A percentile compares a stretch with the other conserved stretches of the same genome.
Conservation (phyloP, 169 alveolate genomes). For the Eimeria necatrix region DNA sequence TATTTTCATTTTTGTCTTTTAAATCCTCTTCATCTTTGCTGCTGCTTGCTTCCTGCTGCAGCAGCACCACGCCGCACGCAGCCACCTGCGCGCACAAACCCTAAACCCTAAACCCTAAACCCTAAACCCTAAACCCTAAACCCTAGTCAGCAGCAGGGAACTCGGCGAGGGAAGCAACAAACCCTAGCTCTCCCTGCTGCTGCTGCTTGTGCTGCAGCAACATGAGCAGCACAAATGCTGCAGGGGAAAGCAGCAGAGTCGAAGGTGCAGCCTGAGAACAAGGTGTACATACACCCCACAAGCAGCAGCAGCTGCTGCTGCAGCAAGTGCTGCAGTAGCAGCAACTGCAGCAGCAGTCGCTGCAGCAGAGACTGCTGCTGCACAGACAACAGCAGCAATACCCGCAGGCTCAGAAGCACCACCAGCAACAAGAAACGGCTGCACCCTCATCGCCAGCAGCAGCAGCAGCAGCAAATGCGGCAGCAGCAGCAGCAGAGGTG, state of each 20-base stretch:
- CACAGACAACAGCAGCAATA: neutral
- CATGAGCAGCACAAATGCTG: constrained; percentile 36
- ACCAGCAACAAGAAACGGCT: neutral
- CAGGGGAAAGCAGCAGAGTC: constrained; percentile 53
- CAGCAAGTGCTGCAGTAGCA: neutral
- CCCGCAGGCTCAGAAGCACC: neutral
- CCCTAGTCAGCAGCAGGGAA: neutral
- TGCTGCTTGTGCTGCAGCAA: constrained; percentile 31
- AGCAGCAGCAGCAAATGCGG: neutral
- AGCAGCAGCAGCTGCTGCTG: neutral
- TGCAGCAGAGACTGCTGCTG: neutral
- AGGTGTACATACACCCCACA: neutral
- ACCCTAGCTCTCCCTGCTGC: constrained; percentile 3
- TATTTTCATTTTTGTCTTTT: neutral
- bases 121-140: neutral
- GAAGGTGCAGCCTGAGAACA: constrained; percentile 26
- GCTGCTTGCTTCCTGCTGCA: too few relatives aligned
- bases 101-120: neutral
- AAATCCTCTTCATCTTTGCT: neutral
- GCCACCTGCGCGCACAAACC: constrained; percentile 17
- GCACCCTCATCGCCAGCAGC: neutral
- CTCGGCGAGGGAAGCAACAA: neutral
- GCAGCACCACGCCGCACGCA: neutral
- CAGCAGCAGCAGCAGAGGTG: neutral
- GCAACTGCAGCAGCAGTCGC: neutral